Percentiles rank a stretch among this genome's conserved stretches.
Evolutionary conservation across 1,284 basidiomycete genomes (phyloP).

Genomic region (Ganoderma sinense): DNA sequence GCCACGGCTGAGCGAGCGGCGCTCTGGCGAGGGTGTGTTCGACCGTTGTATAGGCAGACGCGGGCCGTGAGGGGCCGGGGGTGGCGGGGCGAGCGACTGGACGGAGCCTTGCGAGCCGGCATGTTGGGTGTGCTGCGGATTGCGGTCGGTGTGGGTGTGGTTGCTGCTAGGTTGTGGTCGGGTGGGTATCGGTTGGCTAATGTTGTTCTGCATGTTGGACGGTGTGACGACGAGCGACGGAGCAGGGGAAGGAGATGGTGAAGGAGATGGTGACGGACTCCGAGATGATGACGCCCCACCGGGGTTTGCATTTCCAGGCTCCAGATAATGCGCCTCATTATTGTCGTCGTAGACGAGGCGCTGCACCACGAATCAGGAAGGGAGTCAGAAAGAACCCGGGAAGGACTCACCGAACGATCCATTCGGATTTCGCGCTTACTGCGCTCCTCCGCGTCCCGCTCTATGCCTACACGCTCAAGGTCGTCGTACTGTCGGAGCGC

Average conservation of each 20-base stretch:
- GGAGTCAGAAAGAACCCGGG: background rate
- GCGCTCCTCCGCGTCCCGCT: constrained; percentile 66
- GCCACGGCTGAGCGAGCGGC: constrained; percentile 22
- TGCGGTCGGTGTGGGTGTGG: constrained; percentile 8
- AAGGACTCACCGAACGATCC: constrained; percentile 57
- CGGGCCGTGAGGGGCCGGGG: constrained; percentile 71
- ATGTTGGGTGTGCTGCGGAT: constrained; percentile 34
- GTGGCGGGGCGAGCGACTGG: constrained; percentile 65
- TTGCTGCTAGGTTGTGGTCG: constrained; percentile 3
- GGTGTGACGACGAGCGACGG: constrained; percentile 44
- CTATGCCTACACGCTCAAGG: constrained; percentile 68
- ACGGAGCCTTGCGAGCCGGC: constrained; percentile 29
- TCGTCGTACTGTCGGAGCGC: constrained; percentile 67
- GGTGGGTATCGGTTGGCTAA: constrained; percentile 40
- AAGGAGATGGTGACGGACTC: constrained; percentile 47
- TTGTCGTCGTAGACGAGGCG: constrained; percentile 38
- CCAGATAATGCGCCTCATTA: constrained; percentile 24
- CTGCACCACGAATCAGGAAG: background rate
- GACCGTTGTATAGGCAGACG: constrained; percentile 66
- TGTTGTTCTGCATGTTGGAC: constrained; percentile 23
- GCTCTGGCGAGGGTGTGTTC: constrained; percentile 60
- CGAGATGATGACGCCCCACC: constrained; percentile 47
- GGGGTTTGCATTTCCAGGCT: constrained; percentile 32
- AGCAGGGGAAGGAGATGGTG: constrained; percentile 45
- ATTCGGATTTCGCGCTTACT: constrained; percentile 65